These are phyloP conservation scores for Pigoraptor vietnamica DNA, from an alignment of 78 protist species.

Conservation along the genomic window DNA sequence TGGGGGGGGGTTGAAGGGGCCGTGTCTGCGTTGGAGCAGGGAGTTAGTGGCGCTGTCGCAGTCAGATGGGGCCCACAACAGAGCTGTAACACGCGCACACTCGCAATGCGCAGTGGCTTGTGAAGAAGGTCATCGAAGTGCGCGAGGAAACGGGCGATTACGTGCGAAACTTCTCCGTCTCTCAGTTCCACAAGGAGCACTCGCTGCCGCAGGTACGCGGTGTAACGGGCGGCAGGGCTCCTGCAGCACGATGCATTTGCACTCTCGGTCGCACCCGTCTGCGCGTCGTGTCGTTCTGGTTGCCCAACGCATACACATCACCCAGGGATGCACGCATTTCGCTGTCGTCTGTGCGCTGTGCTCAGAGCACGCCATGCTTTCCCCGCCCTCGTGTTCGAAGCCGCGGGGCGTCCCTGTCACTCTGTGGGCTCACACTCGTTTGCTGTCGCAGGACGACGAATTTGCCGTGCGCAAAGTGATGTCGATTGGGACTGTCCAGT, in stretches of 20 bases:
- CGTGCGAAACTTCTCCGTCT: slow-evolving; percentile 49
- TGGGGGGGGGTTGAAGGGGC: too few relatives aligned
- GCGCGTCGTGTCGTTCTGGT: background rate
- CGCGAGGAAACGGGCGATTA: slow-evolving; percentile 69
- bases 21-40: too few relatives aligned
- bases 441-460: background rate
- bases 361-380: too few relatives aligned
- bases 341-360: too few relatives aligned
- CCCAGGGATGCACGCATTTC: too few relatives aligned
- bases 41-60: too few relatives aligned
- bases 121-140: slow-evolving; percentile 72
- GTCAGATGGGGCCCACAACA: too few relatives aligned
- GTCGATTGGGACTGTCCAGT: background rate
- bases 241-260: too few relatives aligned
- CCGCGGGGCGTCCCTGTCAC: background rate
- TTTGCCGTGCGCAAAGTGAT: background rate
- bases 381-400: too few relatives aligned
- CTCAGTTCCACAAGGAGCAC: slow-evolving; percentile 48
- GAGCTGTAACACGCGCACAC: too few relatives aligned
- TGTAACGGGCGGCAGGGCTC: background rate
- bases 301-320: background rate
- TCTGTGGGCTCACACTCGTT: background rate
- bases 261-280: background rate
- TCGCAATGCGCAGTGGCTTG: slow-evolving; percentile 93
- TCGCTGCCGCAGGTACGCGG: slow-evolving; percentile 41